Base-by-base conservation (phyloP, 805 yeast genomes). In the Kluyveromyces dobzhanskii region DNA sequence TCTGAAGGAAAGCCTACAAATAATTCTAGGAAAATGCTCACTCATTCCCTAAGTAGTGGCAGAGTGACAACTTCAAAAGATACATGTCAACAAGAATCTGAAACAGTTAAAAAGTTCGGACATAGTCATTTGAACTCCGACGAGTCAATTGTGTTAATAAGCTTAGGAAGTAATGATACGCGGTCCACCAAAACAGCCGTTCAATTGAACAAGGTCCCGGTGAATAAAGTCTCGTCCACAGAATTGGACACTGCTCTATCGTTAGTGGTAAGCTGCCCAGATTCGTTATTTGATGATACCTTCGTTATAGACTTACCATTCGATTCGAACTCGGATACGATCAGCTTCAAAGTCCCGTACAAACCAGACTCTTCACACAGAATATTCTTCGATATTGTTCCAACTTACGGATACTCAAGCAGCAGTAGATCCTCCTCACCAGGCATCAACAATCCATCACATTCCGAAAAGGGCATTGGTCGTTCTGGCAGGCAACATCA, bases 161-260 rank as follows among this genome's bases (percentile, higher is more conserved):
- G 95, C 1, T 66, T 88, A 40, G 97, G 97, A 1, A 78, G 94
- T 0, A 81, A 92, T 2, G 96, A 88, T 53, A 64, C 78, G 25
- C 68, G 95, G 32, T 75, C 73, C 41, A 53, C 59, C 2, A 61
- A 62, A 10, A 69, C 71, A 6, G 84, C 90, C 0, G 71, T 88
- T 9, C 75, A 78, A 34, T 69, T 86, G 40, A 80, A 81, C 45
- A 69, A 76, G 27, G 84, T 83, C n/a, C 86, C 94, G 5, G 64
- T 80, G 38, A 71, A 87, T 1, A 80, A 80, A 50, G 79, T 80
- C 3, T 83, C 80, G 42, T 71, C 79, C n/a, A 83, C 94, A 0
- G 92, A 85, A 55, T 67, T 87, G 28, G 96, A 88, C 49, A 85
- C 95, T 3, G 95, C 95, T 0, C 70, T 88, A 28, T 81, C 94